Evolutionary conservation across 768 basidiomycete species (phyloP).

Genomic region (Epithele typhae): DNA sequence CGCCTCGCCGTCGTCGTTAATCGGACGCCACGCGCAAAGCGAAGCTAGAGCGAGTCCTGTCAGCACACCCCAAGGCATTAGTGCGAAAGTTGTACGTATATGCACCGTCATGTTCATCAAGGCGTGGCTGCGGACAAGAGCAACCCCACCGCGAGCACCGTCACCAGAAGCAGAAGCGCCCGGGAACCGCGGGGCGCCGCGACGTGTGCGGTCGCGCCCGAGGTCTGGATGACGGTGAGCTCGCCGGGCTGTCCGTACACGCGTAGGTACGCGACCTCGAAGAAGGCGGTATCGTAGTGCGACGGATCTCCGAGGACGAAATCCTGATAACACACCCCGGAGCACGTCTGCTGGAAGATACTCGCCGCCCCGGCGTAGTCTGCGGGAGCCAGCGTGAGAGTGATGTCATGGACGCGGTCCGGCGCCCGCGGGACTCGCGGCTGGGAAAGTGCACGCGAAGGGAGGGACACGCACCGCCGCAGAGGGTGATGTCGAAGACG

Average conservation of each 20-base stretch:
- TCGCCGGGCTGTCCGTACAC: constrained; percentile 26
- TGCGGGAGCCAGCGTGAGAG: constrained; percentile 1
- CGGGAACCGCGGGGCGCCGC: too few relatives aligned
- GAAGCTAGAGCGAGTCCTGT: too few relatives aligned
- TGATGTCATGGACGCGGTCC: constrained; percentile 2
- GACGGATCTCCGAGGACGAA: constrained; percentile 62
- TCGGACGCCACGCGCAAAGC: too few relatives aligned
- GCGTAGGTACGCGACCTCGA: constrained; percentile 49
- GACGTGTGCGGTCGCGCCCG: too few relatives aligned
- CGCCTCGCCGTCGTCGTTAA: too few relatives aligned
- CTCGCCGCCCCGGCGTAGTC: constrained; percentile 43
- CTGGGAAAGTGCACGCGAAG: neutral
- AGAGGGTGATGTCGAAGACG: constrained; percentile 72
- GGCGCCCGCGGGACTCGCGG: neutral
- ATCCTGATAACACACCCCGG: constrained; percentile 64
- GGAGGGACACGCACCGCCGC: constrained; percentile 43
- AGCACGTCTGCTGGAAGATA: constrained; percentile 58
- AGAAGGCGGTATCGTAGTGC: constrained; percentile 64
- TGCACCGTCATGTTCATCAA: too few relatives aligned
- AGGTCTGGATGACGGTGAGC: constrained; percentile 21
- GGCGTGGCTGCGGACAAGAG: too few relatives aligned
- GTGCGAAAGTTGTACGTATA: too few relatives aligned
- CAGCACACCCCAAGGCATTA: too few relatives aligned
- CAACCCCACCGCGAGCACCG: too few relatives aligned
- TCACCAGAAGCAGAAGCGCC: too few relatives aligned